Conservation (phyloP, 176 grass and related monocot species). For the Bolboschoenus planiculmis region DNA sequence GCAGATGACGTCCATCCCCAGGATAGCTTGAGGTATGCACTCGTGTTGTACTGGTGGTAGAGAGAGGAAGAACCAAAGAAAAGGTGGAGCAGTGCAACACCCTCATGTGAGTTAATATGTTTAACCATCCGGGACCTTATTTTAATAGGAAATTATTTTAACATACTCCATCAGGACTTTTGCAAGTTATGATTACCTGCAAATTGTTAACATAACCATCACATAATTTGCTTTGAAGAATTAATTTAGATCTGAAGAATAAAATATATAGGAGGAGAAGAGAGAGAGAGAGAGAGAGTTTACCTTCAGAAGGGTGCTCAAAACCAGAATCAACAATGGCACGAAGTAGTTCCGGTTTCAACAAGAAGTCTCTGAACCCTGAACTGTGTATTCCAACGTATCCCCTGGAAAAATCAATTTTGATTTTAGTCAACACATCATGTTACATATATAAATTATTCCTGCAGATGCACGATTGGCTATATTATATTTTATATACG, state of each 20-base stretch:
- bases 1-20: conserved; percentile 98
- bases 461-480: background rate
- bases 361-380: conserved; percentile 92
- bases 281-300: background rate
- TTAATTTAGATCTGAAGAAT: background rate
- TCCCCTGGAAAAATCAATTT: conserved; percentile 37
- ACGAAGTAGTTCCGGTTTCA: conserved; percentile 95
- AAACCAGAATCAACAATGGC: conserved; percentile 97
- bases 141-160: conserved; percentile 89
- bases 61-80: conserved; percentile 81
- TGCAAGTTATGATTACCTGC: conserved; percentile 80
- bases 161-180: conserved; percentile 48
- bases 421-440: background rate
- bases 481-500: background rate
- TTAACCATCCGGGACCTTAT: conserved; percentile 59
- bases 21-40: conserved; percentile 99
- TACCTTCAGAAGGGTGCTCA: conserved; percentile 99
- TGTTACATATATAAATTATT: background rate
- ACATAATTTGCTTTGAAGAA: background rate
- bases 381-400: conserved; percentile 99
- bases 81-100: conserved; percentile 36
- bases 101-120: conserved; percentile 79
- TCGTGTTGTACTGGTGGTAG: conserved; percentile 94
- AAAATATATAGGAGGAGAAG: background rate
- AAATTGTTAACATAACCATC: background rate